Evolutionary conservation across 148 eudicot genomes (phyloP).

Genomic region (Silene latifolia): DNA sequence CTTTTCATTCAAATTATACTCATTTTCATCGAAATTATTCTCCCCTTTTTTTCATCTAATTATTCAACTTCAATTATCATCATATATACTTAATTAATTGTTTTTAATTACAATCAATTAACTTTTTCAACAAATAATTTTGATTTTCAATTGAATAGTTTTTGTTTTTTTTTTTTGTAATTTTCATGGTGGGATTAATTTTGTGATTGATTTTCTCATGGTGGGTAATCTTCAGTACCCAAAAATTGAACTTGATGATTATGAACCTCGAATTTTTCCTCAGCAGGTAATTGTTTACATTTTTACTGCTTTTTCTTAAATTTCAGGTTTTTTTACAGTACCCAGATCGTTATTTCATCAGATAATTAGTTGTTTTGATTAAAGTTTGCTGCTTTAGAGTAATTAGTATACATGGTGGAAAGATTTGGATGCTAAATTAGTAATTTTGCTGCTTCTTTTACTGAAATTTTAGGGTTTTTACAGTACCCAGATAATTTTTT

Average conservation of each 20-base stretch:
- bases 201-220: slow-evolving; percentile 5
- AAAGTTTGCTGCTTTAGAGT: not conserved
- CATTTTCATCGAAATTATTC: not conserved
- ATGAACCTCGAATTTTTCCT: slow-evolving; percentile 36
- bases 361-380: not conserved
- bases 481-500: slow-evolving; percentile 3
- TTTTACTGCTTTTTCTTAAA: not conserved
- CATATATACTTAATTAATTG: not conserved
- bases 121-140: not conserved
- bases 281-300: slow-evolving; percentile 26
- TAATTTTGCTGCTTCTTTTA: no score
- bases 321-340: not conserved
- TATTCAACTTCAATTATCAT: not conserved
- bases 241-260: slow-evolving; percentile 44
- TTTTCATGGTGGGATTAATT: not conserved
- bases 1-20: not conserved
- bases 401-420: not conserved
- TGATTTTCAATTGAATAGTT: not conserved
- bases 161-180: not conserved
- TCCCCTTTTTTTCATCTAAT: not conserved
- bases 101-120: not conserved
- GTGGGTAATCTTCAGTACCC: slow-evolving; percentile 35
- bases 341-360: not conserved
- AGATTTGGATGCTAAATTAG: not conserved
- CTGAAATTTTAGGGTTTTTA: not conserved